phyloP scores from a whole-genome alignment of 1,139 yeast genomes.

The Hansenula anomala region DNA sequence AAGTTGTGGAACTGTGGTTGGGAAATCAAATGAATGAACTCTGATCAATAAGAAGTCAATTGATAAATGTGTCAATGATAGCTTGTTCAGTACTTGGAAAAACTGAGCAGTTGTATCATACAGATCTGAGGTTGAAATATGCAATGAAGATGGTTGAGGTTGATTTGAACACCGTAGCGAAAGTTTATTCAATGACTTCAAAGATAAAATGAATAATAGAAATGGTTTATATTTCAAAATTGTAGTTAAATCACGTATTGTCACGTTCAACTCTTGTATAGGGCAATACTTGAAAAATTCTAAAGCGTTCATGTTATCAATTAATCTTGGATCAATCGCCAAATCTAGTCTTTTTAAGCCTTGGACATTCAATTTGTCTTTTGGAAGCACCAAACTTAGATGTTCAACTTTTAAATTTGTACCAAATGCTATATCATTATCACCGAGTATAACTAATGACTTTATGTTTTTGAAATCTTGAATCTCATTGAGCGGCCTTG shows the following conservation, averaged over 20 bases:
- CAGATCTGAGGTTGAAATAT: neutral
- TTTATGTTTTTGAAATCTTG: neutral
- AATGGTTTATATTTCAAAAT: neutral
- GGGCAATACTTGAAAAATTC: neutral
- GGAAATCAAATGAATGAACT: neutral
- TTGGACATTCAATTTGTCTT: neutral
- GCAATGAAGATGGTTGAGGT: neutral
- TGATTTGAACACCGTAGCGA: neutral
- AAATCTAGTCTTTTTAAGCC: constrained; percentile 12
- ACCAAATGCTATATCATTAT: too few relatives aligned
- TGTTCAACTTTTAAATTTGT: neutral
- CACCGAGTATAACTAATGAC: constrained; percentile 2
- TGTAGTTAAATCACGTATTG: neutral
- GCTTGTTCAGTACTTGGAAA: neutral
- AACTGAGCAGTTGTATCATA: neutral
- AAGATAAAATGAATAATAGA: neutral
- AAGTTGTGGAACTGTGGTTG: too few relatives aligned
- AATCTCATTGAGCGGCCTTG: neutral
- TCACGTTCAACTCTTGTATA: constrained; percentile 11
- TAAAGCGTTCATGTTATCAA: neutral
- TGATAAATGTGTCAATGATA: neutral
- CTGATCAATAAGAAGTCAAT: neutral
- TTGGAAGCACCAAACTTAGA: neutral
- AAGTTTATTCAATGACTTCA: neutral
- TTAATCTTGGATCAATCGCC: constrained; percentile 6